Conservation (phyloP, 345 rosid species). For the Eutrema yunnanense region DNA sequence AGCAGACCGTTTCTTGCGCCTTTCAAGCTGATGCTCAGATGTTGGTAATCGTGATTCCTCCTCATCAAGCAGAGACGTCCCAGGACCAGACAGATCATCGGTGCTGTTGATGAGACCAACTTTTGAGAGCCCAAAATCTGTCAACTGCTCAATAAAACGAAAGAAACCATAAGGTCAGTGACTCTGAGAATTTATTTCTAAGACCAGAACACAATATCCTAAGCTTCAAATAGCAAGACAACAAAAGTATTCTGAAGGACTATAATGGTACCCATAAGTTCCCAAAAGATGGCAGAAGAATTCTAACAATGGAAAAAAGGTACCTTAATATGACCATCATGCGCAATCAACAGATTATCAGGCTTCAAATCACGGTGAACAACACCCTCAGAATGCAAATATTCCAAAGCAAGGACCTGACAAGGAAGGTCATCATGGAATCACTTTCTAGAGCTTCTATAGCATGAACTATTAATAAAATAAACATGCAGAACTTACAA, state of each 20-base stretch:
- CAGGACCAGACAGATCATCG: constrained; percentile 94
- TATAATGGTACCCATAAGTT: neutral
- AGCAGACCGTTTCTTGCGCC: constrained; percentile 94
- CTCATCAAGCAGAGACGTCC: constrained; percentile 80
- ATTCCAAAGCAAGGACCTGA: constrained; percentile 94
- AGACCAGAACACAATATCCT: neutral
- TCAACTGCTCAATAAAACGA: constrained; percentile 32
- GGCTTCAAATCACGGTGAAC: constrained; percentile 99
- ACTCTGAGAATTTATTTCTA: neutral
- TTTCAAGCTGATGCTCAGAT: constrained; percentile 56
- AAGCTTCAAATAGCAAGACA: constrained; percentile 7
- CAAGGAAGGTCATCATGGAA: constrained; percentile 2
- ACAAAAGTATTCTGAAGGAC: neutral
- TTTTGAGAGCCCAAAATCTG: constrained; percentile 33
- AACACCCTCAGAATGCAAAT: constrained; percentile 83
- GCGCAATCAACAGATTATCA: constrained; percentile 95
- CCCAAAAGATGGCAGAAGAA: neutral
- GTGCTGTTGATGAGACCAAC: constrained; percentile 99
- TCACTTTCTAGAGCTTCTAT: constrained; percentile 9
- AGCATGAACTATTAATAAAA: neutral
- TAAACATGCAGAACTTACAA: constrained; percentile 52
- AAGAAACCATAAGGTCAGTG: neutral
- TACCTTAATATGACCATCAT: constrained; percentile 99
- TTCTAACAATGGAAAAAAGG: neutral
- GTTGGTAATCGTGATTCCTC: constrained; percentile 59